Evolutionary conservation across 768 basidiomycete species (phyloP), one percentile per base, ranked within the genome.

Genomic region (Chlorophyllum brunneum): DNA sequence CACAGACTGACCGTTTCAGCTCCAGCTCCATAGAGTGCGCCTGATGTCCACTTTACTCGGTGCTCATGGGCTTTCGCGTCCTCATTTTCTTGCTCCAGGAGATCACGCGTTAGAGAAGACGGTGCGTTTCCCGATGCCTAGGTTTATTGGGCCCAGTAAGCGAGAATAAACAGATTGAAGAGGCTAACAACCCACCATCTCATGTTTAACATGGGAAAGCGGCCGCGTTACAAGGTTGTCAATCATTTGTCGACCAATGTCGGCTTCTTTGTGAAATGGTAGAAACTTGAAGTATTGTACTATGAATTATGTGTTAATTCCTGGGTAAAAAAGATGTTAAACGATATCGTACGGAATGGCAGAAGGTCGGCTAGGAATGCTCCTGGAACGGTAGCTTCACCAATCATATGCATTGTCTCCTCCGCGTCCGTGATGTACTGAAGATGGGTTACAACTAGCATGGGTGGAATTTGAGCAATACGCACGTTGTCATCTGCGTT

Each of bases 201-300:
- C 26, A 9, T 13, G 11, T 20, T 52, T 36, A 26, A 39, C 50
- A 5, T 51, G 50, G n/a, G 23, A 18, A 20, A 62, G 78, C 0
- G 78, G 77, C 10, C 63, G 51, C 11, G 73, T 65, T 6, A 68
- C 59, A 61, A 77, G 68, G 18, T 67, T 60, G 5, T 68, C 50
- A 23, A 69, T 65, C 9, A 66, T 57, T 34, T 61, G 59, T 16
- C 67, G 63, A 78, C 80, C 82, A 33, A 63, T 58, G 0, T 61
- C 58, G 2, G 78, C 82, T 7, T 65, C 24, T 63, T 59, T 58
- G 79, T 70, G 67, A 83, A 85, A 0, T 68, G 82, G 82, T 22
- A 82, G 58, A 76, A 80, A 80, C 54, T 74, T 72, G 1, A 41
- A 24, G 23, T 41, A 23, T 24, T 41, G 15, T 20, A 41, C 39